Conservation (phyloP, 108 stramenopile genomes). For the Cyclotella cryptica region DNA sequence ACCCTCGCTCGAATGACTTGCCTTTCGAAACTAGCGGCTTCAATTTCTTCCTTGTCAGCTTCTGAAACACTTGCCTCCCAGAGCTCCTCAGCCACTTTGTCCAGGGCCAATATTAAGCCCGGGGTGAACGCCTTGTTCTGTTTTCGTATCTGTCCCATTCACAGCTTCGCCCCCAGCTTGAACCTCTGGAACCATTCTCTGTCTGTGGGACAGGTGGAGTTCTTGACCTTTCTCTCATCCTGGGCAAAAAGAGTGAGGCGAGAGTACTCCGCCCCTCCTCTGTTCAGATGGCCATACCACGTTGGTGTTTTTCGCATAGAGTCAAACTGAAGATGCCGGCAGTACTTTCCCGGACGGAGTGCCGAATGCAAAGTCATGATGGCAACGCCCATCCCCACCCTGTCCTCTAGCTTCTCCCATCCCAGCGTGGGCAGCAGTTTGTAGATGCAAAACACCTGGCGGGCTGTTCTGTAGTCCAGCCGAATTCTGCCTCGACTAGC, state of each 20-base stretch:
- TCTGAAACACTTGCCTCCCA: background rate
- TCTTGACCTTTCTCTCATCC: background rate
- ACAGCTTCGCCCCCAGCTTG: background rate
- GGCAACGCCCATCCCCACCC: too few species aligned
- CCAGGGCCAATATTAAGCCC: background rate
- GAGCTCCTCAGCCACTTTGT: too few species aligned
- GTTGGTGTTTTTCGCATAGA: too few species aligned
- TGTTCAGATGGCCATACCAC: background rate
- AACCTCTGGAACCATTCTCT: constrained; percentile 11
- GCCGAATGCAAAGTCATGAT: background rate
- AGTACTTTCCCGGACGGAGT: background rate
- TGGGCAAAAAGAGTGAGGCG: background rate
- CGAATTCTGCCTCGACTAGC: background rate
- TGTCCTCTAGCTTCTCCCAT: constrained; percentile 1
- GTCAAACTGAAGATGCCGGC: background rate
- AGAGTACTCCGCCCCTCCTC: background rate
- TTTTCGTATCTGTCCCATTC: constrained; percentile 15
- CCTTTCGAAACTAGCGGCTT: background rate
- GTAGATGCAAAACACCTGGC: background rate
- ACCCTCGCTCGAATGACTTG: too few species aligned
- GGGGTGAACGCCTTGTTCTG: constrained; percentile 19
- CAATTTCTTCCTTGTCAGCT: background rate
- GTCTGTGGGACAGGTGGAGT: background rate
- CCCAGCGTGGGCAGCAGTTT: constrained; percentile 1
- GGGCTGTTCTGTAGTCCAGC: background rate